Percentiles rank a stretch among this genome's conserved stretches.
Evolutionary conservation across 2,329 filamentous ascomycete species (phyloP).

Genomic region (Trichophyton mentagrophytes): DNA sequence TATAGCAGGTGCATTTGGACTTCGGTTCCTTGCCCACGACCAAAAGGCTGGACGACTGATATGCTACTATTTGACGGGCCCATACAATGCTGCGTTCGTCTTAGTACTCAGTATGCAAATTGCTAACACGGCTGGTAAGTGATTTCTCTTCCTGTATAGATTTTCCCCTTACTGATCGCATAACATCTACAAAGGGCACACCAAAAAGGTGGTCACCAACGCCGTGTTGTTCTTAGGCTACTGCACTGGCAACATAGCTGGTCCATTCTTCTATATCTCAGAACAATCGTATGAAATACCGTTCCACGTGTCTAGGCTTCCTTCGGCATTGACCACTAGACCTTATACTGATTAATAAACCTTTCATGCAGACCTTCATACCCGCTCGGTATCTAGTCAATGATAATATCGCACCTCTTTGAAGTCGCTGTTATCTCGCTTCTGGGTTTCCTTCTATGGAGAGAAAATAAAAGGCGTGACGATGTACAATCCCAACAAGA

Average conservation of each 20-base stretch:
- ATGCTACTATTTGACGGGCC: conserved; percentile 42
- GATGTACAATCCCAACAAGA: conserved; percentile 35
- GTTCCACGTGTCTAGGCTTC: not conserved
- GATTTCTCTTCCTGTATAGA: not conserved
- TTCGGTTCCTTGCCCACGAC: conserved; percentile 41
- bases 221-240: conserved; percentile 48
- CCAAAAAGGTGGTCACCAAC: conserved; percentile 53
- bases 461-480: conserved; percentile 41
- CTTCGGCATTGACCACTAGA: no score
- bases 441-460: conserved; percentile 36
- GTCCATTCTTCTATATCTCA: conserved; percentile 50
- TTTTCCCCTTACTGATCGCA: not conserved
- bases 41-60: conserved; percentile 41
- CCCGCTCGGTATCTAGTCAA: conserved; percentile 42
- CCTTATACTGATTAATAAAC: not conserved
- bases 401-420: conserved; percentile 43
- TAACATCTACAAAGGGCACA: conserved; percentile 35
- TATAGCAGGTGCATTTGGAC: conserved; percentile 45
- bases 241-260: conserved; percentile 48
- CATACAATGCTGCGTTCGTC: conserved; percentile 44
- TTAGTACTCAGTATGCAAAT: conserved; percentile 37
- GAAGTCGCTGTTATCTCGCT: conserved; percentile 37
- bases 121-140: conserved; percentile 32
- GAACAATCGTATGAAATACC: conserved; percentile 32
- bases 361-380: conserved; percentile 31